Evolutionary conservation across 352 stramenopile species (phyloP).

Genomic region (Pythium angustatum): DNA sequence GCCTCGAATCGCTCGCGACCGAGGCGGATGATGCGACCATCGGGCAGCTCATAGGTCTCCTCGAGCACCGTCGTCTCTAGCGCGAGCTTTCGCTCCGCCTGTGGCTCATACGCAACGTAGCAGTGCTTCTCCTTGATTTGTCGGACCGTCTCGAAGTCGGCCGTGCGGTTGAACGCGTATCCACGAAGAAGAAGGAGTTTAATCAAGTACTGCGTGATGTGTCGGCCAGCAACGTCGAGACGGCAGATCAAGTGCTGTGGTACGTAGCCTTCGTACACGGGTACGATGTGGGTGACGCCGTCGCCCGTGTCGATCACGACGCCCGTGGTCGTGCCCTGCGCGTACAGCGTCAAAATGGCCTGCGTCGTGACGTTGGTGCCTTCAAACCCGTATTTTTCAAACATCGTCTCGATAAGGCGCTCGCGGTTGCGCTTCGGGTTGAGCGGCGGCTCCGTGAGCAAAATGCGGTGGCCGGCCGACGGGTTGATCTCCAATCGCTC

Average conservation of each 20-base stretch:
- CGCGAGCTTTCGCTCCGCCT: slow-evolving; percentile 82
- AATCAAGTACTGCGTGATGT: slow-evolving; percentile 96
- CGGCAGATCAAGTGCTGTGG: slow-evolving; percentile 89
- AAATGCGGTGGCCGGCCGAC: slow-evolving; percentile 75
- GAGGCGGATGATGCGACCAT: slow-evolving; percentile 95
- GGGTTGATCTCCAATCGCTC: slow-evolving; percentile 84
- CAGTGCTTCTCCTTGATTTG: slow-evolving; percentile 95
- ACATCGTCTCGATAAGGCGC: slow-evolving; percentile 92
- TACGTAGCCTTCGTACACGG: slow-evolving; percentile 69
- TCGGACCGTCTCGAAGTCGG: slow-evolving; percentile 92
- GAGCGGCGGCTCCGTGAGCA: slow-evolving; percentile 92
- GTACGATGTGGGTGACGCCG: slow-evolving; percentile 92
- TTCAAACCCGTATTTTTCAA: slow-evolving; percentile 93
- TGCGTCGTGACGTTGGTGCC: slow-evolving; percentile 91
- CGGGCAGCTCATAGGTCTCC: slow-evolving; percentile 94
- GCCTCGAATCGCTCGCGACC: slow-evolving; percentile 96
- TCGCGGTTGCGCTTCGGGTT: slow-evolving; percentile 93
- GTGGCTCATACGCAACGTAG: slow-evolving; percentile 92
- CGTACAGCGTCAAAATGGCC: slow-evolving; percentile 94
- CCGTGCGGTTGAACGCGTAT: slow-evolving; percentile 91
- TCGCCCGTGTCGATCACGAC: slow-evolving; percentile 94
- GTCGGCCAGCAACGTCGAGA: slow-evolving; percentile 90
- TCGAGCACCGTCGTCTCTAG: slow-evolving; percentile 93
- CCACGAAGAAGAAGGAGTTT: slow-evolving; percentile 91
- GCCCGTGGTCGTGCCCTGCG: slow-evolving; percentile 87